These are phyloP conservation scores for Leccinum variicolor DNA, from an alignment of 768 basidiomycete species.

Conservation along the genomic window DNA sequence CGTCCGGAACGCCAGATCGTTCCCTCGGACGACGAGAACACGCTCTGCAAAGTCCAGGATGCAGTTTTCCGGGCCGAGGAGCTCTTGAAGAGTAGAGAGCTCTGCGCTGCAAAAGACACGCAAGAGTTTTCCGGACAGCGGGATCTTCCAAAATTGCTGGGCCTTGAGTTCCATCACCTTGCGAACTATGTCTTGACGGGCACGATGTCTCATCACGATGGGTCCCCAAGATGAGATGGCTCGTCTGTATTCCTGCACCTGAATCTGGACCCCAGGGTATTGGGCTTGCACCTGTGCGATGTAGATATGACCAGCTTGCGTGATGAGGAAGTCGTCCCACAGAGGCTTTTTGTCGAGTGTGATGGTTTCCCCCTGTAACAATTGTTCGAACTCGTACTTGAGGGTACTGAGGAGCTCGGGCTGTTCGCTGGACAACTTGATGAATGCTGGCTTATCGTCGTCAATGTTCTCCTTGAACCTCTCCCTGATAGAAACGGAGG, in stretches of 20 bases:
- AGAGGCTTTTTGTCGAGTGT: conserved; percentile 46
- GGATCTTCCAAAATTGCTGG: conserved; percentile 42
- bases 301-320: conserved; percentile 40
- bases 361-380: conserved; percentile 59
- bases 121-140: conserved; percentile 44
- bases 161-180: conserved; percentile 44
- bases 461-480: conserved; percentile 4
- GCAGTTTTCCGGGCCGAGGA: conserved; percentile 58
- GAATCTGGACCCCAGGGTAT: conserved; percentile 42
- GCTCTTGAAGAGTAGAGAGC: conserved; percentile 42
- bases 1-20: conserved; percentile 31
- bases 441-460: conserved; percentile 22
- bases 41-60: conserved; percentile 42
- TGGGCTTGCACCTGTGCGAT: conserved; percentile 40
- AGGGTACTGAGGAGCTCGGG: conserved; percentile 49
- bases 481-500: conserved; percentile 31
- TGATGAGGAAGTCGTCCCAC: conserved; percentile 66
- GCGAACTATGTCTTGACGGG: conserved; percentile 43
- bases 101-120: conserved; percentile 46
- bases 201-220: conserved; percentile 36
- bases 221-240: conserved; percentile 56
- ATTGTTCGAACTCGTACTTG: conserved; percentile 59
- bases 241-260: conserved; percentile 38
- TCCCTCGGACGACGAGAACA: conserved; percentile 54
- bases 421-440: conserved; percentile 52